A percentile compares a stretch with the other conserved stretches of the same genome.
phyloP scores from a whole-genome alignment of 2,329 filamentous ascomycete genomes.

The Sporothrix curviconia region DNA sequence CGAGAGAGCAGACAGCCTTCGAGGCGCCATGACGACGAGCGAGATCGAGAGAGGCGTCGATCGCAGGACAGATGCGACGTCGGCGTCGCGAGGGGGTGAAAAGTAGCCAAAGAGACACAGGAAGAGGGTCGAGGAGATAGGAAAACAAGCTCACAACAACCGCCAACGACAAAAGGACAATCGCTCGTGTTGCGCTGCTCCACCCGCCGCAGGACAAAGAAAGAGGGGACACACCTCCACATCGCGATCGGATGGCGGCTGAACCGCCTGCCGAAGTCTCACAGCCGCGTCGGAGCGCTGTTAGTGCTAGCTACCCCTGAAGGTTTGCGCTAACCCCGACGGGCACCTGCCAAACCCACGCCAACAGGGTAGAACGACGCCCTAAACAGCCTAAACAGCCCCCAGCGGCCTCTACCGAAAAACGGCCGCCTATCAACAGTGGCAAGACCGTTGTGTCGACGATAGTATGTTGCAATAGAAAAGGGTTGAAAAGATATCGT shows the following conservation, averaged over 20 bases:
- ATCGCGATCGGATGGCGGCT: background rate
- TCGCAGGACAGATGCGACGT: too few species aligned
- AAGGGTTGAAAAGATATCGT: too few species aligned
- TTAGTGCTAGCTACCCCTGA: background rate
- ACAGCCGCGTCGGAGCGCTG: background rate
- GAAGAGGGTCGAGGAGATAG: background rate
- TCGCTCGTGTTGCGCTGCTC: background rate
- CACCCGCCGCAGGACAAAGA: background rate
- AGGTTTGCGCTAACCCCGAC: too few species aligned
- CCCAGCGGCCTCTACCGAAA: conserved; percentile 1
- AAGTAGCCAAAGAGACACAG: background rate
- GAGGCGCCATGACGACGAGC: conserved; percentile 14
- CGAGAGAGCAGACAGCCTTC: conserved; percentile 9
- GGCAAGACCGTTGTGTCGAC: too few species aligned
- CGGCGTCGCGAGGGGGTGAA: too few species aligned
- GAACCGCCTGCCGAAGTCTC: background rate
- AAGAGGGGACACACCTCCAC: background rate
- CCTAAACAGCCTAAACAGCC: too few species aligned
- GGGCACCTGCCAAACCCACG: background rate
- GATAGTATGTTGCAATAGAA: too few species aligned
- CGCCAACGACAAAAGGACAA: background rate
- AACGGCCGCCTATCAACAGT: background rate
- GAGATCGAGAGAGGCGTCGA: background rate
- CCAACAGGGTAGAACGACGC: too few species aligned
- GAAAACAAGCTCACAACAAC: background rate